Conservation (phyloP, 2,329 filamentous ascomycete species). For the Orbilia javanica region DNA sequence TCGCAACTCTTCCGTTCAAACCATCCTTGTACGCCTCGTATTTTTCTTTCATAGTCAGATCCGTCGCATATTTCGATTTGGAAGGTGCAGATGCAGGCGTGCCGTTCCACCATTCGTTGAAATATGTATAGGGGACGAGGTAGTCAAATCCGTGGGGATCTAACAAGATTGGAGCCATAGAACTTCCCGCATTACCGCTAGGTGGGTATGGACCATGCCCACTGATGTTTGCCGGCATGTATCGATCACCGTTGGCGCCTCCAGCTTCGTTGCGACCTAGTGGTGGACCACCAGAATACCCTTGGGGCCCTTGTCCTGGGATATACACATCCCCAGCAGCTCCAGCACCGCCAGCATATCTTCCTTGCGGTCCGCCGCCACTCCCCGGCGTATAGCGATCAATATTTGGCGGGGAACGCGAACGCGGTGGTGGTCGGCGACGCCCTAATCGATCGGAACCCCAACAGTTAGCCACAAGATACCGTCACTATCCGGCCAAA, state of each 20-base stretch:
- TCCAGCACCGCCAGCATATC: constrained; percentile 50
- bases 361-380: constrained; percentile 56
- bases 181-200: background rate
- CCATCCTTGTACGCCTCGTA: constrained; percentile 78
- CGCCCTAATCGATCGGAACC: constrained; percentile 54
- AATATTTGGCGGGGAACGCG: constrained; percentile 74
- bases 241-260: constrained; percentile 59
- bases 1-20: constrained; percentile 82
- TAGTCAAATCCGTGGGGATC: constrained; percentile 62
- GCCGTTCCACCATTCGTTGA: constrained; percentile 62
- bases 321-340: constrained; percentile 51
- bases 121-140: constrained; percentile 62
- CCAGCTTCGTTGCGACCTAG: constrained; percentile 38
- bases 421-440: constrained; percentile 60
- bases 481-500: background rate
- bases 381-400: constrained; percentile 85
- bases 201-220: constrained; percentile 34
- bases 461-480: background rate
- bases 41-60: constrained; percentile 59
- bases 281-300: constrained; percentile 37
- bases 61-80: constrained; percentile 56
- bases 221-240: constrained; percentile 61
- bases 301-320: constrained; percentile 52
- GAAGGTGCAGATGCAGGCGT: constrained; percentile 55
- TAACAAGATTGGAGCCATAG: constrained; percentile 55